Evolutionary conservation across 1,284 basidiomycete genomes (phyloP), one percentile per base, ranked within the genome.

Genomic region (Heliocybe sulcata): DNA sequence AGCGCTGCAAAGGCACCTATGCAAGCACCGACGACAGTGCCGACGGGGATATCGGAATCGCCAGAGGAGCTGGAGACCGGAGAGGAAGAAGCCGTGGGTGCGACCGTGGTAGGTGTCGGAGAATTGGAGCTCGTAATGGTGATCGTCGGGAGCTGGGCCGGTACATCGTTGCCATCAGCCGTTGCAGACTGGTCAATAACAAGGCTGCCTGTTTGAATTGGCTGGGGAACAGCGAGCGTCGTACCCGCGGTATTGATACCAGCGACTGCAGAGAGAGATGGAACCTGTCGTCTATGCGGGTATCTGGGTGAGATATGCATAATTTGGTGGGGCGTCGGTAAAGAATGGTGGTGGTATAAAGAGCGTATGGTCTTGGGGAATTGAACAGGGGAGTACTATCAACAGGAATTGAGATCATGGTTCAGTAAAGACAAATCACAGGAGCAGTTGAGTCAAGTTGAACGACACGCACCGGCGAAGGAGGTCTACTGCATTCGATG

Each of bases 1-100:
- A 68, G 58, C 16, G 64, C 65, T 6, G 64, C 56, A 54, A 70
- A 69, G 2, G 64, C 64, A n/a, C 65, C 69, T 49, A 69, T 59
- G 54, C 64, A 65, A n/a, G 67, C 67, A 12, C 66, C 71, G 11
- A 71, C 57, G 29, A 70, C 64, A 11, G 67, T 57, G n/a, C 68
- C 68, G 3, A 69, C 56, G 26, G 69, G 59, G 2, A 71, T 45
- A 6, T 49, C 8, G 27, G 6, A 4, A 16, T 25, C 11, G 22
- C 16, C 20, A 22, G 47, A 49, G 19, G 64, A 61, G 29, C 45
- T 31, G 35, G 53, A 51, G 10, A 62, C 52, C 6, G 62, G 25
- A 1, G 56, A 56, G 2, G 61, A 54, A 35, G 55, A 26, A 16
- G 62, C 35, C 22, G 55, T 27, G 8, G 57, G 50, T 1, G 59